These are phyloP conservation scores for Hyphochytrium catenoides DNA, from an alignment of 352 stramenopile genomes.

Conservation along the genomic window DNA sequence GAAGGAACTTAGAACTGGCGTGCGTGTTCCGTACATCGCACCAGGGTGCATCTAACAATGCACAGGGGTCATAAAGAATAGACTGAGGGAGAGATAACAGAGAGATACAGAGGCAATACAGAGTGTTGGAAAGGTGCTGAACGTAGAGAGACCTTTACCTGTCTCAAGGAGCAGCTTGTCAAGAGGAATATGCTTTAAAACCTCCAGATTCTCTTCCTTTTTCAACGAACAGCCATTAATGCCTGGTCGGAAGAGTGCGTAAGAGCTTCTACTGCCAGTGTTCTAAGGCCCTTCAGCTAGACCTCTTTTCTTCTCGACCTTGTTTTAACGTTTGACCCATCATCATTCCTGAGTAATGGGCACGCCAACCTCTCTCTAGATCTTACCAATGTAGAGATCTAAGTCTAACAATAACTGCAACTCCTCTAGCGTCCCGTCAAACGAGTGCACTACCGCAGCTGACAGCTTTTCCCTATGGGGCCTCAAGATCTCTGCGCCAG, in stretches of 20 bases:
- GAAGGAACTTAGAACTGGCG: constrained; percentile 57
- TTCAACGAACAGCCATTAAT: constrained; percentile 93
- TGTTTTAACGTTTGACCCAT: too few relatives aligned
- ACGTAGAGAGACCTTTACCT: too few relatives aligned
- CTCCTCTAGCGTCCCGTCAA: constrained; percentile 77
- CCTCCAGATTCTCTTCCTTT: constrained; percentile 74
- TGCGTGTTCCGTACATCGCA: constrained; percentile 86
- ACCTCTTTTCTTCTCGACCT: too few relatives aligned
- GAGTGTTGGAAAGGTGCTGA: neutral
- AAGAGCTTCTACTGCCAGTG: too few relatives aligned
- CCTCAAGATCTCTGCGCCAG: constrained; percentile 27
- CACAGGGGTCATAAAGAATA: neutral
- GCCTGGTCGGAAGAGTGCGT: too few relatives aligned
- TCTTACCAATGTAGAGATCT: constrained; percentile 76
- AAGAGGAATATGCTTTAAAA: constrained; percentile 67
- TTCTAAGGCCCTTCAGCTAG: too few relatives aligned
- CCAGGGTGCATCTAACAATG: constrained; percentile 69
- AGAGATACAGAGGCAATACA: neutral
- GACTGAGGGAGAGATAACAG: neutral
- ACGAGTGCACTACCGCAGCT: constrained; percentile 84
- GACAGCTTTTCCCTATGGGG: constrained; percentile 34
- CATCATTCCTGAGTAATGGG: neutral
- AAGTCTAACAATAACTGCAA: constrained; percentile 68
- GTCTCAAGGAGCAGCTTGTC: constrained; percentile 83
- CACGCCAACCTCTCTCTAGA: neutral